Evolutionary conservation across 1,139 yeast species (phyloP).

Genomic region (Yamadazyma triangularis): DNA sequence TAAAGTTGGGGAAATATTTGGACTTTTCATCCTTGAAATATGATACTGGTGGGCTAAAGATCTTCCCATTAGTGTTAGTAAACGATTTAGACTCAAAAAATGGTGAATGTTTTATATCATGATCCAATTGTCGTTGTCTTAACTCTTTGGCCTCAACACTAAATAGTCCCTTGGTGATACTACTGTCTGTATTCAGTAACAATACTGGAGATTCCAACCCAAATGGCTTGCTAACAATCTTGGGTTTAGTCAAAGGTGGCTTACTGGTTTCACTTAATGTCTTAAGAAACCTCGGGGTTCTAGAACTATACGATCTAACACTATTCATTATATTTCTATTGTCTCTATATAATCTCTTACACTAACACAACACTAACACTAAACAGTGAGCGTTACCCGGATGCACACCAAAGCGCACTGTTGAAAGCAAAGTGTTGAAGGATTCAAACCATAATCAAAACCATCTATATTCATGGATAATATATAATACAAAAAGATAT

Average conservation of each 20-base stretch:
- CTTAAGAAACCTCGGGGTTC: constrained; percentile 22
- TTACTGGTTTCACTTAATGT: constrained; percentile 26
- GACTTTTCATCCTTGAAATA: constrained; percentile 74
- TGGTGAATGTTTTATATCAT: constrained; percentile 82
- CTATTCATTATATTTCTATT: not conserved
- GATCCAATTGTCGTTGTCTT: constrained; percentile 54
- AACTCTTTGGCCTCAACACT: constrained; percentile 45
- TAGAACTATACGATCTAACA: constrained; percentile 7
- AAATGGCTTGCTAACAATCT: constrained; percentile 32
- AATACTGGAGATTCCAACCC: constrained; percentile 35
- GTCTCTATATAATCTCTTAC: too few species aligned
- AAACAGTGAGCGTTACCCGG: constrained; percentile 1
- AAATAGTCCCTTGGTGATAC: constrained; percentile 21
- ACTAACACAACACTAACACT: too few species aligned
- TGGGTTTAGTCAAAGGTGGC: constrained; percentile 25
- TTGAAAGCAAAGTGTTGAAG: too few species aligned
- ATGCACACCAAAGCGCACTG: too few species aligned
- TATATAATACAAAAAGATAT: too few species aligned
- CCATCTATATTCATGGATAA: too few species aligned
- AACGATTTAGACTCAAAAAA: constrained; percentile 79
- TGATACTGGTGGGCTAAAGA: constrained; percentile 75
- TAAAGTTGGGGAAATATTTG: constrained; percentile 79
- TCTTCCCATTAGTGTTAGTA: constrained; percentile 76
- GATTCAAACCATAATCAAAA: too few species aligned
- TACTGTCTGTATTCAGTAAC: constrained; percentile 20